Conservation (phyloP, 768 basidiomycete species). For the Roridomyces roridus region DNA sequence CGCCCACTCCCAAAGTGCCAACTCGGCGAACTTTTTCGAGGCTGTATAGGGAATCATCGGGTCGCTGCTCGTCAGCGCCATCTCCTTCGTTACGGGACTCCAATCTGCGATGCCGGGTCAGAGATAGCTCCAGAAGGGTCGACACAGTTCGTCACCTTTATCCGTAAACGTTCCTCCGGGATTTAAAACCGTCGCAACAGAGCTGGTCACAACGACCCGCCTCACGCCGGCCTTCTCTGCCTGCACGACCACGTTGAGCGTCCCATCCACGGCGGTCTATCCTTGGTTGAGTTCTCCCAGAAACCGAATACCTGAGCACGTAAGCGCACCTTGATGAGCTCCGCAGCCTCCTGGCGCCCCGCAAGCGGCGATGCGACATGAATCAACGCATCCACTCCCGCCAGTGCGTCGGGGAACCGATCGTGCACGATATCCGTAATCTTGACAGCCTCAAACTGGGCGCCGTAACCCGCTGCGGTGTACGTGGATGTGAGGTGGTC, state of each 20-base stretch:
- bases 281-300: no score
- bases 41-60: conserved; percentile 35
- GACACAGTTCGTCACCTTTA: conserved; percentile 28
- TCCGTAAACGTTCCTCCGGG: conserved; percentile 32
- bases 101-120: conserved; percentile 35
- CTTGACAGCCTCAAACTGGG: conserved; percentile 30
- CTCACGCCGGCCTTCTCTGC: conserved; percentile 44
- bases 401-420: conserved; percentile 53
- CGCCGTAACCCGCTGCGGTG: conserved; percentile 18
- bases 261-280: conserved; percentile 43
- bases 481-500: conserved; percentile 25
- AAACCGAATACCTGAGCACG: no score
- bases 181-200: conserved; percentile 37
- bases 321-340: conserved; percentile 25
- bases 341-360: conserved; percentile 24
- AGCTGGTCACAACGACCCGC: conserved; percentile 46
- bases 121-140: background rate
- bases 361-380: conserved; percentile 47
- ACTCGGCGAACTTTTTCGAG: conserved; percentile 47
- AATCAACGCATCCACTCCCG: conserved; percentile 52
- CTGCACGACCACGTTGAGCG: conserved; percentile 44
- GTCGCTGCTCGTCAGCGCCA: conserved; percentile 27
- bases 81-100: conserved; percentile 38
- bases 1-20: conserved; percentile 48
- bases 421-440: conserved; percentile 35